These are phyloP conservation scores for Ambrosiella xylebori DNA, from an alignment of 2,329 filamentous ascomycete genomes.

Conservation along the genomic window DNA sequence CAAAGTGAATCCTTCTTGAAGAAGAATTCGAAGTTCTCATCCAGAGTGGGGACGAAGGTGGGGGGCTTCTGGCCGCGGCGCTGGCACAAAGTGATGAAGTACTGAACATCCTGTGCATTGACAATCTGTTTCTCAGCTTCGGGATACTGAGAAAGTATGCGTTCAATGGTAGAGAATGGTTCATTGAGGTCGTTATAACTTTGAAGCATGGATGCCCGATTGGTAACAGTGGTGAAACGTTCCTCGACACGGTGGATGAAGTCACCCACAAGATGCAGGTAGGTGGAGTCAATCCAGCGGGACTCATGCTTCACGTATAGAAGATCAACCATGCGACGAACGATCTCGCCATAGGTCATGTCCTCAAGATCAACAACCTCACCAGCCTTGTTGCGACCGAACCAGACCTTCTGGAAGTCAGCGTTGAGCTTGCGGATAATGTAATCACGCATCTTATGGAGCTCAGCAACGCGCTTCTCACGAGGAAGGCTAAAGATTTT, in stretches of 20 bases:
- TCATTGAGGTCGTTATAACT: slow-evolving; percentile 75
- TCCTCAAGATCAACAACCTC: slow-evolving; percentile 78
- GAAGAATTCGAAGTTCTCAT: slow-evolving; percentile 96
- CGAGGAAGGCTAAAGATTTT: slow-evolving; percentile 96
- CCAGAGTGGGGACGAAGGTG: slow-evolving; percentile 86
- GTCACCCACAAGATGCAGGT: slow-evolving; percentile 70
- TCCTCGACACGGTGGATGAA: slow-evolving; percentile 96
- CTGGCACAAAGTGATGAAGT: slow-evolving; percentile 87
- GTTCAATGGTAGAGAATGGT: slow-evolving; percentile 61
- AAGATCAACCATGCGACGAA: slow-evolving; percentile 72
- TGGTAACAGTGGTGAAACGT: slow-evolving; percentile 61
- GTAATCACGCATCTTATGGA: slow-evolving; percentile 75
- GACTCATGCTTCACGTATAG: slow-evolving; percentile 83
- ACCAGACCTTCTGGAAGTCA: slow-evolving; percentile 96
- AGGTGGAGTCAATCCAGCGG: slow-evolving; percentile 80
- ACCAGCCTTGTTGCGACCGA: slow-evolving; percentile 66
- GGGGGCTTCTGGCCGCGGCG: slow-evolving; percentile 88
- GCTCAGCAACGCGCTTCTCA: slow-evolving; percentile 73
- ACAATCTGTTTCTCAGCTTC: slow-evolving; percentile 82
- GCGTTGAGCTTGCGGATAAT: slow-evolving; percentile 94
- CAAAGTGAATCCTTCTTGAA: slow-evolving; percentile 99
- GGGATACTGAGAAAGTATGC: slow-evolving; percentile 66
- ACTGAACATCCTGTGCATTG: slow-evolving; percentile 94
- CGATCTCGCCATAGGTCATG: slow-evolving; percentile 86
- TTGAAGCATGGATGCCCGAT: slow-evolving; percentile 69